A percentile compares a stretch with the other conserved stretches of the same genome.
These are phyloP conservation scores for Solanum sitiens DNA, from an alignment of 257 asterid genomes.

Conservation along the genomic window DNA sequence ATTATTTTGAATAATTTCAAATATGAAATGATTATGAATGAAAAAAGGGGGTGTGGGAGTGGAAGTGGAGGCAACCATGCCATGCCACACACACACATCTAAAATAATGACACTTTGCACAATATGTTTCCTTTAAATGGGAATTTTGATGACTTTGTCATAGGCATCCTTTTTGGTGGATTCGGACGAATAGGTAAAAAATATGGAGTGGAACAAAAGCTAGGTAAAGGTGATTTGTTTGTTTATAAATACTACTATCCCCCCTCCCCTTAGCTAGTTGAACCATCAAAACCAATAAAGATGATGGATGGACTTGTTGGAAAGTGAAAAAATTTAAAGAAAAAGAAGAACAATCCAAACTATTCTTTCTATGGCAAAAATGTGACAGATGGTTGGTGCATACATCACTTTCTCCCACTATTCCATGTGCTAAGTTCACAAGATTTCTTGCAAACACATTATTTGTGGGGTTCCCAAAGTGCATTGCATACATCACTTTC, in stretches of 20 bases:
- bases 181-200: not conserved
- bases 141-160: not conserved
- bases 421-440: slow-evolving; percentile 4
- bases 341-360: not conserved
- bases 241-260: not conserved
- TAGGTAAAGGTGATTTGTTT: not conserved
- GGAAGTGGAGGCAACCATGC: not conserved
- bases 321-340: not conserved
- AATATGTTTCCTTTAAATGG: not conserved
- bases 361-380: not conserved
- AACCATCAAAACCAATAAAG: slow-evolving; percentile 2
- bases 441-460: not conserved
- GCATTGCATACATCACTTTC: not conserved
- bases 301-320: not conserved
- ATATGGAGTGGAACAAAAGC: not conserved
- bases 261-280: not conserved
- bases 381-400: slow-evolving; percentile 1
- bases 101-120: not conserved
- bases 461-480: not conserved
- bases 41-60: not conserved
- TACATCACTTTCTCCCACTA: slow-evolving; percentile 1
- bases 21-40: not conserved
- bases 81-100: not conserved
- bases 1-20: not conserved
- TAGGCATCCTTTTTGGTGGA: slow-evolving; percentile 1